Evolutionary conservation across 2,329 filamentous ascomycete species (phyloP), one percentile per base, ranked within the genome.

Genomic region (Cladosporium sp.): DNA sequence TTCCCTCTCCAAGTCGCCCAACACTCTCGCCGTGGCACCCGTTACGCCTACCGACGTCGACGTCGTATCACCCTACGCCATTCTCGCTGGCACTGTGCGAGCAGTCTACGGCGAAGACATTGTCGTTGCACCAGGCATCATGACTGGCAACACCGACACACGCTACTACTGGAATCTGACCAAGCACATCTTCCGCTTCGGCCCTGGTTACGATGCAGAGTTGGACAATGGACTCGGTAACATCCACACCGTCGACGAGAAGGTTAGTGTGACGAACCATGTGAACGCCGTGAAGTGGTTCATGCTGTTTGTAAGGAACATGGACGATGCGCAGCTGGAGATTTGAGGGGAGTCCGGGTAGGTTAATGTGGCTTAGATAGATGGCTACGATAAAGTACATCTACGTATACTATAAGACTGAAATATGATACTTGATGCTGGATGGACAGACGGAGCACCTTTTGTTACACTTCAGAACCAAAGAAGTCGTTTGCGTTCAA

Each of bases 241-340:
- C 35, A 68, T 71, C 6, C 68, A 73, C 57, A 71, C 68, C 42
- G 66, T 71, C 3, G 64, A 70, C 51, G 67, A 72, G 65, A 66
- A 59, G 53, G 61, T 72, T 8, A 65, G 63, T 24, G 73, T 76
- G 4, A 68, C 66, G 55, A 75, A 73, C 39, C 76, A 78, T 67
- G 50, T 77, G 13, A 75, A 75, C 61, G 71, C 71, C 42, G 71
- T 76, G 0, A 73, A 67, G 67, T 78, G 75, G 75, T 75, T 76
- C 62, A 70, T 64, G 57, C 42, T 69, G 36, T 78, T 75, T 64
- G 65, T 78, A 32, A 68, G 75, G 62, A 77, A 77, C 61, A 70
- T 78, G 66, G 76, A 78, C 63, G 75, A 74, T 60, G 75, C 72
- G 10, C 68, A 72, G 17, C 56, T 77, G 47, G 54, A 57, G 36